Evolutionary conservation across 164 flowering plant species (phyloP).

Genomic region (Pachysandra terminalis): DNA sequence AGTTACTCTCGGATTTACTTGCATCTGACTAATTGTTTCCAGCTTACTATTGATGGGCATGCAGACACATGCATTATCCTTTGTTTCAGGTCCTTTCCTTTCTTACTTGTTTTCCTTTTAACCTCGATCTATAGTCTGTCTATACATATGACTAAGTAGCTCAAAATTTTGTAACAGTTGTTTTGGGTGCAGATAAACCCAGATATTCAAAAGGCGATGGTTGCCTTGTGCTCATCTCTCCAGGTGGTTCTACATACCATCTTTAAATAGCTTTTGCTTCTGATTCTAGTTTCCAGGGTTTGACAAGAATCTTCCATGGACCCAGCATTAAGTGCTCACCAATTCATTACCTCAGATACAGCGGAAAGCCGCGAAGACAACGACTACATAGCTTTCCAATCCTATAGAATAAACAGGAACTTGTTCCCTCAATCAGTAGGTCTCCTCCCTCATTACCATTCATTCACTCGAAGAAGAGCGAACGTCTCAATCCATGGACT

Average conservation of each 20-base stretch:
- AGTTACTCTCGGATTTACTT: not conserved
- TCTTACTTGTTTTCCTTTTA: not conserved
- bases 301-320: constrained; percentile 40
- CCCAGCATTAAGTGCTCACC: constrained; percentile 38
- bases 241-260: constrained; percentile 18
- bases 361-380: constrained; percentile 29
- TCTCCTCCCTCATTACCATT: constrained; percentile 32
- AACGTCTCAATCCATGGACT: constrained; percentile 41
- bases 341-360: constrained; percentile 47
- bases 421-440: constrained; percentile 26
- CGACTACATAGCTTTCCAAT: constrained; percentile 34
- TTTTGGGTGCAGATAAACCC: too few relatives aligned
- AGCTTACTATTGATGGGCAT: not conserved
- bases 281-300: constrained; percentile 25
- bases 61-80: constrained; percentile 5
- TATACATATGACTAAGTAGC: too few relatives aligned
- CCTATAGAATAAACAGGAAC: constrained; percentile 26
- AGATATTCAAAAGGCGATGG: too few relatives aligned
- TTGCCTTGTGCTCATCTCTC: constrained; percentile 51
- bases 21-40: not conserved
- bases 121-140: constrained; percentile 29
- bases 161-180: too few relatives aligned
- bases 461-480: constrained; percentile 45
- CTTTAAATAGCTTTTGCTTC: constrained; percentile 20
- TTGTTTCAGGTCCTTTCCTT: not conserved